phyloP scores from a whole-genome alignment of 2,329 filamentous ascomycete genomes.

The Hypoxylon sp. region DNA sequence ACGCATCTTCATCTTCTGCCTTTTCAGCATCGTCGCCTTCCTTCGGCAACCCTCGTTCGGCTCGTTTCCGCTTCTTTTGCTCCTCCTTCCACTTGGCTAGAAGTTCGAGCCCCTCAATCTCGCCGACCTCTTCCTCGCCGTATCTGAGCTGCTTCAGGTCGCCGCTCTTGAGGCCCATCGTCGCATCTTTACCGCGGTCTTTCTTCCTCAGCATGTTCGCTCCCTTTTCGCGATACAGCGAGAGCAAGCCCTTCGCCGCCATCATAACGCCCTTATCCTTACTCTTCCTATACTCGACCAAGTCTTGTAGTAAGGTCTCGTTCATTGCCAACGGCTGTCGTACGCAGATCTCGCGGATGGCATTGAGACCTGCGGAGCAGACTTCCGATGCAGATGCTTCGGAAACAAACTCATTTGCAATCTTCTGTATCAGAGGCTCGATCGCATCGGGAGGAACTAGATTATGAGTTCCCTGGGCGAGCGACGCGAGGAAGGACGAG shows the following conservation, averaged over 20 bases:
- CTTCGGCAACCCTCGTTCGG: constrained; percentile 75
- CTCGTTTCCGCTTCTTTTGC: constrained; percentile 78
- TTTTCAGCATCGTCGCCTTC: constrained; percentile 70
- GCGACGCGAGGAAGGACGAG: constrained; percentile 90
- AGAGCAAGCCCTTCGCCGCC: constrained; percentile 92
- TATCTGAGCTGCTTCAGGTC: constrained; percentile 82
- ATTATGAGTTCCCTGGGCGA: constrained; percentile 91
- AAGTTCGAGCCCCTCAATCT: constrained; percentile 91
- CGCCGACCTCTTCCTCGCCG: constrained; percentile 82
- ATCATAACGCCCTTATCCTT: constrained; percentile 99
- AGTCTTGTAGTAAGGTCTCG: constrained; percentile 92
- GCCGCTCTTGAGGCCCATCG: constrained; percentile 82
- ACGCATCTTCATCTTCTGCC: constrained; percentile 68
- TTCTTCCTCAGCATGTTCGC: constrained; percentile 89
- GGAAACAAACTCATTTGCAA: constrained; percentile 97
- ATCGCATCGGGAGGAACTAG: constrained; percentile 92
- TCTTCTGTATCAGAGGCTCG: constrained; percentile 92
- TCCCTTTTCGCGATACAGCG: constrained; percentile 90
- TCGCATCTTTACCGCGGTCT: constrained; percentile 90
- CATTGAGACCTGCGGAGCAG: constrained; percentile 89
- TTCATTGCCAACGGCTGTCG: constrained; percentile 96
- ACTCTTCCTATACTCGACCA: constrained; percentile 95
- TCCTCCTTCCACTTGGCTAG: constrained; percentile 95
- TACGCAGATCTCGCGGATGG: constrained; percentile 92
- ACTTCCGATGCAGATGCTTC: constrained; percentile 93